Evolutionary conservation across 2,329 filamentous ascomycete species (phyloP), one percentile per base, ranked within the genome.

Genomic region (Scopulariopsis brevicaulis): DNA sequence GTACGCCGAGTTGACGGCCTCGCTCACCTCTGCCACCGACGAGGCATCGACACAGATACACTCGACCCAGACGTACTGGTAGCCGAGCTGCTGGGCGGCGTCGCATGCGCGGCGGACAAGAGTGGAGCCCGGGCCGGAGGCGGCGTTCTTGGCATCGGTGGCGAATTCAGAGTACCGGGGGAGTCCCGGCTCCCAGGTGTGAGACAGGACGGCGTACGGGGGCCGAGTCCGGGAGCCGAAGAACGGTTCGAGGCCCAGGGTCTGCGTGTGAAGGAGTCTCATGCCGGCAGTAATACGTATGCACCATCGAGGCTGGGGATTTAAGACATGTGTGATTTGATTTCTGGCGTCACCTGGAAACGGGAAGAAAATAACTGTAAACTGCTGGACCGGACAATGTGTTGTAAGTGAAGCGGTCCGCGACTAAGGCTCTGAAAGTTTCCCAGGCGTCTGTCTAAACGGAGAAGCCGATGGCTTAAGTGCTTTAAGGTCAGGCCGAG

Each of bases 21-120:
- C 64, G 35, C 64, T 63, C 37, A 67, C 51, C 46, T 68, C 66
- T 11, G 64, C 58, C 15, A 60, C 60, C 28, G 59, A 64, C 11
- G 60, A 64, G 53, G 65, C 64, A 59, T 68, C 65, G 55, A 69
- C 66, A 43, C 66, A 69, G 46, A 66, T 65, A 1, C 63, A 65
- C n/a, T 68, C 65, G 22, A 63, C 60, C 66, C 67, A 69, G 1
- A 65, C 59, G 59, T 64, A 67, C 2, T 58, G 43, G 54, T 64
- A 63, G 2, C 63, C 64, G 14, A 65, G 62, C 1, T 35, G 25
- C 3, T 35, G 56, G 1, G 66, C 65, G 35, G 60, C 58, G 6
- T 24, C 35, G 37, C 65, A 67, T 22, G 58, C 60, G 2, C 55
- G 53, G 8, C 56, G 25, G 7, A 67, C 59, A 58, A 67, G 64